These are phyloP conservation scores for Lecanosticta acicola DNA, from an alignment of 2,329 filamentous ascomycete genomes.

Conservation along the genomic window DNA sequence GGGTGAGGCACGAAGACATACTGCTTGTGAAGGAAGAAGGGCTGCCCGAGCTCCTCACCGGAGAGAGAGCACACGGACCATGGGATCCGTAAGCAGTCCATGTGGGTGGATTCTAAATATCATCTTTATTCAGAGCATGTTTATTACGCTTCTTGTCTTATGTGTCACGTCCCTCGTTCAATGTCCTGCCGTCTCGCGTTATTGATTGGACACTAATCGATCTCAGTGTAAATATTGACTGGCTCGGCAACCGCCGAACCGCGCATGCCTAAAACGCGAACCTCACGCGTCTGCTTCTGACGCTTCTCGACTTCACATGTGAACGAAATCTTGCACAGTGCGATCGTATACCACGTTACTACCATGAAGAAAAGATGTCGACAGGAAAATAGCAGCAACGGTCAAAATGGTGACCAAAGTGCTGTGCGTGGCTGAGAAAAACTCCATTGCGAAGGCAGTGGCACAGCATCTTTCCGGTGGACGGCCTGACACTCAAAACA, in stretches of 20 bases:
- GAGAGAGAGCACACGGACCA: constrained; percentile 46
- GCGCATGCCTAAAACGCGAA: background rate
- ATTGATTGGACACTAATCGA: no score
- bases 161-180: no score
- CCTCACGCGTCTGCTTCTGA: background rate
- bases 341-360: background rate
- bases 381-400: constrained; percentile 1
- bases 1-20: constrained; percentile 59
- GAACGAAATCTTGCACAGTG: background rate
- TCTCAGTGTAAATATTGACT: no score
- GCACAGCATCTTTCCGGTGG: constrained; percentile 76
- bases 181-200: no score
- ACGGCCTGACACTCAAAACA: constrained; percentile 52
- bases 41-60: constrained; percentile 52
- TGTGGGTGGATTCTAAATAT: no score
- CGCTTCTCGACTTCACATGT: background rate
- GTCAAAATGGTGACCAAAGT: constrained; percentile 48
- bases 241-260: no score
- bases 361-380: constrained; percentile 8
- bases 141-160: no score
- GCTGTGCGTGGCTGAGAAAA: constrained; percentile 79
- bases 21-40: constrained; percentile 52
- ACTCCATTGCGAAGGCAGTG: constrained; percentile 91
- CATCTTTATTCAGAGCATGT: no score
- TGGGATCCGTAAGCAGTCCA: constrained; percentile 53